These are phyloP conservation scores for Botryobasidium botryosum DNA, from an alignment of 768 basidiomycete species.

Conservation along the genomic window DNA sequence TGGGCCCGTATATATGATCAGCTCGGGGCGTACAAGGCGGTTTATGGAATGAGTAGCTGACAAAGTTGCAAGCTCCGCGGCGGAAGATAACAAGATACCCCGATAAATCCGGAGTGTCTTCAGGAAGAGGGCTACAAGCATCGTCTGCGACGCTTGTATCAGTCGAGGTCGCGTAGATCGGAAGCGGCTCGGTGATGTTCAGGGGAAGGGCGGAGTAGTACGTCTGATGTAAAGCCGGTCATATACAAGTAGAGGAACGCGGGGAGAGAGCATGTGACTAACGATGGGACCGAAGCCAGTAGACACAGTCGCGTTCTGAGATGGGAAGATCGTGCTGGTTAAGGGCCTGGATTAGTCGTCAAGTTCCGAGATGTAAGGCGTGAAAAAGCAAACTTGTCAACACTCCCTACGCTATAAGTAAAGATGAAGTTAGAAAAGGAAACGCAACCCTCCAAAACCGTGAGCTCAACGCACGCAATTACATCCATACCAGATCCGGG, in stretches of 20 bases:
- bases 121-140: conserved; percentile 20
- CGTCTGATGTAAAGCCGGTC: no score
- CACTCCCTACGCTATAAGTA: no score
- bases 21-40: not conserved
- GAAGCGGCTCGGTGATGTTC: conserved; percentile 16
- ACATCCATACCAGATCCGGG: conserved; percentile 20
- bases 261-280: not conserved
- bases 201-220: conserved; percentile 14
- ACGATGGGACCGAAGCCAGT: not conserved
- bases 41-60: no score
- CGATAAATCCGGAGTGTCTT: conserved; percentile 17
- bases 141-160: conserved; percentile 16
- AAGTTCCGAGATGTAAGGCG: no score
- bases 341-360: no score
- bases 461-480: conserved; percentile 17
- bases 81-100: conserved; percentile 21
- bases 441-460: not conserved
- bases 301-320: no score
- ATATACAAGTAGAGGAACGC: no score
- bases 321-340: no score
- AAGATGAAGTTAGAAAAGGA: not conserved
- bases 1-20: no score
- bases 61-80: conserved; percentile 21
- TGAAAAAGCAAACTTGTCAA: no score
- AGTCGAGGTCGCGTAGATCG: conserved; percentile 21